Evolutionary conservation across 257 asterid species (phyloP), one percentile per base, ranked within the genome.

Genomic region (Solanum etuberosum): DNA sequence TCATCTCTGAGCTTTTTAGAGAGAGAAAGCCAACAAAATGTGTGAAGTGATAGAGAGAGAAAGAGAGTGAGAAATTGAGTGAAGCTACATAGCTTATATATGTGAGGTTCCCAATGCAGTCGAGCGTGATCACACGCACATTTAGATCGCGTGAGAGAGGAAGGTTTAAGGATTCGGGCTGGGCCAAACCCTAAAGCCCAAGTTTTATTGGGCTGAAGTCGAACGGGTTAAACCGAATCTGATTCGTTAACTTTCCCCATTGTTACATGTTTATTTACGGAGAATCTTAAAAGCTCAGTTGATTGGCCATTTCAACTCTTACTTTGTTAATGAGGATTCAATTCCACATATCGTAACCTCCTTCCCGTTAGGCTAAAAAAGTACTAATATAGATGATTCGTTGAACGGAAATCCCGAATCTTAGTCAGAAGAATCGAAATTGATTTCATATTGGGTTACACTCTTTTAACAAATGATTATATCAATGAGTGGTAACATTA

Each of bases 1-100:
- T 95, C 99, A 96, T 97, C 77, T 88, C 90, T 27, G 14, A 8
- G 48, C 31, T 32, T 37, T 37, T 46, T n/a, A 63, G 37, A 9
- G 82, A 63, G 18, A 37, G 10, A 35, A 2, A 57, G 4, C n/a
- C 5, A 43, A 67, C 25, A 61, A 46, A 73, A 5, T 34, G 21
- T 29, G 32, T 78, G 16, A 25, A 42, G 84, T 76, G 57, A 18
- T n/a, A 68, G 86, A 65, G 43, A 2, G 20, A 20, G 87, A 63
- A 21, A 68, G 86, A 65, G 43, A 2, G 21, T 21, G 87, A 65
- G 65, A 54, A 74, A 43, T 31, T 25, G 54, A 25, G 89, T 48
- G 85, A 37, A 21, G 54, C 46, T 46, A 4, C 37, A 27, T 0
- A 25, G 18, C 5, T 70, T 83, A 20, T 83, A 63, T 67, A 67